Percentiles rank a stretch among this genome's conserved stretches.
phyloP scores from a whole-genome alignment of 371 early-diverging fungal species.

The Nosema granulosis region DNA sequence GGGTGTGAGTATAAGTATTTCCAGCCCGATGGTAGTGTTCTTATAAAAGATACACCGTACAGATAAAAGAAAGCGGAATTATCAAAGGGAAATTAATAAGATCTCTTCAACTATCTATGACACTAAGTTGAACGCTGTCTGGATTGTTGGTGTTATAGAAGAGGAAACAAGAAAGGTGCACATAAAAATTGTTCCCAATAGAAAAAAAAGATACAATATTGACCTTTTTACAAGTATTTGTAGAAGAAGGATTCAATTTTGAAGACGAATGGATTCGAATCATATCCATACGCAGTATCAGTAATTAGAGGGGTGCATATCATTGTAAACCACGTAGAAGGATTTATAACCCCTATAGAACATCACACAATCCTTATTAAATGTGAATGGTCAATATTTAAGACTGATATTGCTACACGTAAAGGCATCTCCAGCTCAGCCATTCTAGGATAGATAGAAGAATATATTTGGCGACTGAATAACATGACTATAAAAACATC shows the following conservation, averaged over 20 bases:
- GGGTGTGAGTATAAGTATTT: neutral
- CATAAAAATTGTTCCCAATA: constrained; percentile 5
- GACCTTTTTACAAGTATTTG: neutral
- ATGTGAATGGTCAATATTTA: constrained; percentile 8
- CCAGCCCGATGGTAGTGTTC: no score
- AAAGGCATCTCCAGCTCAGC: neutral
- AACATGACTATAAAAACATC: no score
- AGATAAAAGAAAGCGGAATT: neutral
- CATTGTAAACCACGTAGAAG: constrained; percentile 1
- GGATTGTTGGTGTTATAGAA: neutral
- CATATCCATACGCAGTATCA: constrained; percentile 9
- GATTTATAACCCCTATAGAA: neutral
- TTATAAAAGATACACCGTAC: neutral
- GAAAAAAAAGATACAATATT: neutral
- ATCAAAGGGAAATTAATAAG: neutral
- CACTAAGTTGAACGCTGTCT: neutral
- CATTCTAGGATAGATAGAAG: neutral
- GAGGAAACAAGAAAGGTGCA: neutral
- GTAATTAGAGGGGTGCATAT: neutral
- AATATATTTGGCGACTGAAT: neutral
- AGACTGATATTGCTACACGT: constrained; percentile 2
- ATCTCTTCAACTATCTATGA: neutral
- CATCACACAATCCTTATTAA: neutral
- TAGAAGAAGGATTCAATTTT: neutral
- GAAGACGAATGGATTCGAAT: constrained; percentile 1